Base-by-base conservation (phyloP, 305 asterid genomes). In the Fraxinus ornus region DNA sequence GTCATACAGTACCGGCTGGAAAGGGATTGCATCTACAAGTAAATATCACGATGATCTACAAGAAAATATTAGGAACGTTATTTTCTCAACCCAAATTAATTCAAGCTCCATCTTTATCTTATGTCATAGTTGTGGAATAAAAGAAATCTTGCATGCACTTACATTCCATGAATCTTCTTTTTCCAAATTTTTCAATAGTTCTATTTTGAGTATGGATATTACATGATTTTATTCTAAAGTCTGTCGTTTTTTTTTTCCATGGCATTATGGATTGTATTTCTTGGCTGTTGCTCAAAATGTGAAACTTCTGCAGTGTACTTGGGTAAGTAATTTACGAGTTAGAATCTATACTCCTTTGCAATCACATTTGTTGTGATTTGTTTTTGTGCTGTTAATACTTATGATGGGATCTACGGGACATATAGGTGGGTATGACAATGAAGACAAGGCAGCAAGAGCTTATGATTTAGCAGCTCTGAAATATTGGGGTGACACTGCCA, bases 391-490 rank as follows among this genome's bases (percentile, higher is more conserved):
- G 47, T 80, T 66, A 24, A 64, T 76, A 60, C 41, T 75, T 41
- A 76, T 21, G 35, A 64, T 86, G 79, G 21, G 78, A 74, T 47
- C 22, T 33, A 28, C 76, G 28, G 57, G 30, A 76, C 77, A 49
- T 86, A 75, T 85, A 94, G 99, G 99, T 86, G 99, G 99, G 12
- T 96, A 96, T 87, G 99, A 96, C 83, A 94, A 94, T 78, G 99
- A 96, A 89, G 99, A 93, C 9, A 94, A 90, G 91, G 99, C 99
- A 2, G 99, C 99, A 7, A 89, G 98, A 80, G 86, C 99, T 7
- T 96, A 96, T 75, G 99, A 96, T 88, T 87, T 96, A 90, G 99
- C 99, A n/a, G 99, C 99, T 32, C 92, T 95, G 44, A 95, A 94
- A 76, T 95, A 95, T 85, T 95, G 99, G 99, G 99, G 99, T 79